These are phyloP conservation scores for Fusarium virguliforme DNA, from an alignment of 2,329 filamentous ascomycete genomes.

Conservation along the genomic window DNA sequence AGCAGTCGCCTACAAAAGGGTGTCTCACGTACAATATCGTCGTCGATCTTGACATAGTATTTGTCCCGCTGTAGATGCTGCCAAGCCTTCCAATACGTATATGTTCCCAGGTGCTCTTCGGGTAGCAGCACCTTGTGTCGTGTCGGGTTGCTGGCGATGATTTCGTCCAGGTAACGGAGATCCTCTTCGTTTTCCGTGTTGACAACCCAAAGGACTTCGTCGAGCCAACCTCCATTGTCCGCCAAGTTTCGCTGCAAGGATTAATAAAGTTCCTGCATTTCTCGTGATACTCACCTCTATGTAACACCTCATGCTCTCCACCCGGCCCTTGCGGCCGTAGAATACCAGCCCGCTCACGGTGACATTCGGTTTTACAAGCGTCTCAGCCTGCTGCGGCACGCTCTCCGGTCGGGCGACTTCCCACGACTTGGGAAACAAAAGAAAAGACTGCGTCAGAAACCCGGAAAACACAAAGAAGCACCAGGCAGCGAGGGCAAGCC, in stretches of 20 bases:
- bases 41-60: constrained; percentile 47
- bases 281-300: constrained; percentile 20
- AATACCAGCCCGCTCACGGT: constrained; percentile 40
- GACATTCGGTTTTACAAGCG: constrained; percentile 30
- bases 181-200: constrained; percentile 30
- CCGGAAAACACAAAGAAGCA: background rate
- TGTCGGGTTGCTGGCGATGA: constrained; percentile 32
- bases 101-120: constrained; percentile 23
- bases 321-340: constrained; percentile 38
- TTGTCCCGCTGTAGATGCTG: constrained; percentile 39
- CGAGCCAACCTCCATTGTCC: constrained; percentile 42
- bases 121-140: constrained; percentile 38
- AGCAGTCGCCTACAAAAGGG: background rate
- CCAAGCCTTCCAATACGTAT: constrained; percentile 42
- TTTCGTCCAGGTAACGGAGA: constrained; percentile 36
- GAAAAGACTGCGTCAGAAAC: background rate
- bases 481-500: background rate
- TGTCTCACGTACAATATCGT: constrained; percentile 25
- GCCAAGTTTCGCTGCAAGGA: constrained; percentile 32
- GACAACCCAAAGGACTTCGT: constrained; percentile 41
- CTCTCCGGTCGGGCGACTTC: background rate
- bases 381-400: background rate
- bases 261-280: background rate
- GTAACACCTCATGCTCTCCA: constrained; percentile 39
- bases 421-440: background rate